Evolutionary conservation across 345 rosid species (phyloP).

Genomic region (Boechera stricta): DNA sequence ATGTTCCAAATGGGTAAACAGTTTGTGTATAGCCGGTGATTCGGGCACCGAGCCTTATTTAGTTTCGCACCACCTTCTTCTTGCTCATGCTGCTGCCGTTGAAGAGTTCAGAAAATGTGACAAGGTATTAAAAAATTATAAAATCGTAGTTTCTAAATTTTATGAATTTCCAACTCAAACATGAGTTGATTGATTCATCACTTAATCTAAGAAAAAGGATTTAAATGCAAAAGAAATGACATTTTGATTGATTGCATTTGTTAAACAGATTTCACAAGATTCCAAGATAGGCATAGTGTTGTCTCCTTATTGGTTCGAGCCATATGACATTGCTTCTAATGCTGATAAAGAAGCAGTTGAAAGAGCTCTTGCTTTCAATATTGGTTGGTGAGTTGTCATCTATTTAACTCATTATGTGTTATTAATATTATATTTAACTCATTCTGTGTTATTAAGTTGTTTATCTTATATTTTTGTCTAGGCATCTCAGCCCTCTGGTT

Average conservation of each 20-base stretch:
- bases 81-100: constrained; percentile 43
- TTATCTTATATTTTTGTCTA: neutral
- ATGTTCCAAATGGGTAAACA: constrained; percentile 45
- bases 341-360: constrained; percentile 45
- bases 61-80: constrained; percentile 47
- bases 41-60: constrained; percentile 43
- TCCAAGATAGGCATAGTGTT: constrained; percentile 43
- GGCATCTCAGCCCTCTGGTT: constrained; percentile 23
- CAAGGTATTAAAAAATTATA: constrained; percentile 15
- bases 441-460: neutral
- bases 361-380: constrained; percentile 25
- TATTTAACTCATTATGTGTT: neutral
- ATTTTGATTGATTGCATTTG: neutral
- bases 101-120: constrained; percentile 40
- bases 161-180: neutral
- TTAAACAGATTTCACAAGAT: constrained; percentile 29
- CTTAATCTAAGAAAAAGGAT: neutral
- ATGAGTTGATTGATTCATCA: neutral
- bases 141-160: neutral
- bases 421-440: neutral
- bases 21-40: constrained; percentile 43
- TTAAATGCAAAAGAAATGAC: neutral
- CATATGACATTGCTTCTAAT: constrained; percentile 34
- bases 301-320: constrained; percentile 44
- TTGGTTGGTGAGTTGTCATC: constrained; percentile 36